Evolutionary conservation across 2,329 filamentous ascomycete species (phyloP), one percentile per base, ranked within the genome.

Genomic region (Neonectria coccinea): DNA sequence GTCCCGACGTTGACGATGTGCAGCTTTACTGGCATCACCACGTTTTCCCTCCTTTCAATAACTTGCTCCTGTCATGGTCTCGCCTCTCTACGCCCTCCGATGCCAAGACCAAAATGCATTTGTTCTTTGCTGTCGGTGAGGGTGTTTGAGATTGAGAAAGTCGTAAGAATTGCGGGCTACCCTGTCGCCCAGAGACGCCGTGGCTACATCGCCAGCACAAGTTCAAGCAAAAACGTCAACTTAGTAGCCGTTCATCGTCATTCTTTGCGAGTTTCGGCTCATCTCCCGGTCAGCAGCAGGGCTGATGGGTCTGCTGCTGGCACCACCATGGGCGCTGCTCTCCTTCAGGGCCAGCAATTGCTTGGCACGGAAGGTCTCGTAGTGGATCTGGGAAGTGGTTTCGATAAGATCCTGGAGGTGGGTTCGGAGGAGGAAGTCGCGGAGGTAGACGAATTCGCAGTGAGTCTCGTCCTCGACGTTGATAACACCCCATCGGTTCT

Each of bases 331-430:
- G 73, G 93, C 93, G 78, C 93, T 97, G 87, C 92, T 97, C 86
- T 99, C 96, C 89, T 98, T 99, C 79, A 99, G 88, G 63, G 96
- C 96, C 78, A 99, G 85, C 76, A 99, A 86, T 83, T 99, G 96
- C 90, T 99, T 99, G 76, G 96, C 94, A 82, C 96, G 94, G 94
- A 99, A 99, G 65, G 94, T 97, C 87, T 99, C 96, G 87, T 99
- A 99, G 88, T 99, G 96, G 82, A 97, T 99, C 86, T 99, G 96
- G 74, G 94, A 97, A 52, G 96, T 99, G 33, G 96, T 99, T 85
- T 99, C 96, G 81, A 99, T 97, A 73, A 99, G 89, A 78, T 99
- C 96, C 86, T 99, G 96, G 62, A 99, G 89, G 82, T 99, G 96
- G 69, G 96, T 98, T 79, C 96, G 93, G 75, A 97, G 97, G 70